Base-by-base conservation (phyloP, 2,329 filamentous ascomycete species). In the Penicillium glabrum region DNA sequence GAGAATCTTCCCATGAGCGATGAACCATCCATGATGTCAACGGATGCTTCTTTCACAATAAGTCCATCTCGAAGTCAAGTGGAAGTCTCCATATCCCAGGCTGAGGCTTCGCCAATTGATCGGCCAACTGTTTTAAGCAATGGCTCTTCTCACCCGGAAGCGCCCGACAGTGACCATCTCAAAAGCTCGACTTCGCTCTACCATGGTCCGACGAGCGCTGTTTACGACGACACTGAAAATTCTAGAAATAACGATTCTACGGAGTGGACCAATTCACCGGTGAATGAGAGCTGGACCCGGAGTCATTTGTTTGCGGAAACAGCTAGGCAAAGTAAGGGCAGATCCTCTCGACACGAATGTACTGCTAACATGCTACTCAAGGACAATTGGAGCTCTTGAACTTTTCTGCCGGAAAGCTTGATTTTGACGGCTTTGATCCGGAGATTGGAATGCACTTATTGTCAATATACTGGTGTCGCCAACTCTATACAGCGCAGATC, bases 401-500 rank as follows among this genome's bases (percentile, higher is more conserved):
- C 58, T 73, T 79, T 39, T 69, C 75, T 1, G 70, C 73, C 3
- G 75, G 74, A 1, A 77, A 75, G 50, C 76, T 84, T 2, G 82
- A 85, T 62, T 84, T 86, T 65, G 82, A 85, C 61, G 82, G 80
- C 1, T 74, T 84, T 1, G 78, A 82, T 44, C 77, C 81, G 0
- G 78, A 82, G 16, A 64, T 84, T 2, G 82, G 77, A 9, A 79
- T 82, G 72, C 79, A 83, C 49, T 67, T 85, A 1, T 69, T 84
- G 0, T 75, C 75, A 0, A 69, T 84, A 0, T 79, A 83, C 51
- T 83, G 80, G 80, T 83, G 80, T 61, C 76, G 81, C 14, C 81
- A 83, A 57, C 80, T 82, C 51, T 77, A 81, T 49, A 75, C 79
- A 5, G 73, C 75, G 39, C 64, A 79, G 4, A 72, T 83, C 29